These are phyloP conservation scores for Vachellia collinsii DNA, from an alignment of 306 rosid species.

Conservation along the genomic window DNA sequence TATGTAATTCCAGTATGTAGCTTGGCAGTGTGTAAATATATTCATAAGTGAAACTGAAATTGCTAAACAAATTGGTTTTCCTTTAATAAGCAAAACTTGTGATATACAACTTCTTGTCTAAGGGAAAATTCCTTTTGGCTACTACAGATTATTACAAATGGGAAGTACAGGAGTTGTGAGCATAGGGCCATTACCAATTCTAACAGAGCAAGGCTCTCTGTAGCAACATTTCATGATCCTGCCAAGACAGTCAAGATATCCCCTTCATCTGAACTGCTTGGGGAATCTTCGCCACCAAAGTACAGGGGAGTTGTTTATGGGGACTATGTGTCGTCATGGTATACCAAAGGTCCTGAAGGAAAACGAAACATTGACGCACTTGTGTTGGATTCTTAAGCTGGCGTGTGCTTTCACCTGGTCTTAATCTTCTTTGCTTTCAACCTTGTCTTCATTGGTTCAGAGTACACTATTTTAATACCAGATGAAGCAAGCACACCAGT, in stretches of 20 bases:
- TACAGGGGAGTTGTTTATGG: conserved; percentile 75
- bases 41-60: background rate
- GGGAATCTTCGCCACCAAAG: conserved; percentile 56
- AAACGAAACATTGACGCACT: conserved; percentile 79
- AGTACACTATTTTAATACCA: background rate
- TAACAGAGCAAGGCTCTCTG: conserved; percentile 67
- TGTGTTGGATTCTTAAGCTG: conserved; percentile 43
- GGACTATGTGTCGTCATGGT: conserved; percentile 75
- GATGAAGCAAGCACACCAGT: background rate
- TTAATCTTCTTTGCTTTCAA: background rate
- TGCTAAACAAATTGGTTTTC: conserved; percentile 15
- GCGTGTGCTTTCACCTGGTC: background rate
- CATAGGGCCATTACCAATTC: conserved; percentile 85
- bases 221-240: conserved; percentile 93
- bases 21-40: background rate
- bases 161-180: conserved; percentile 73
- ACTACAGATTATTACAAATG: conserved; percentile 83
- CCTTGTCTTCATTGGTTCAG: background rate
- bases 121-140: conserved; percentile 12
- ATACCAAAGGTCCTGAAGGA: conserved; percentile 86
- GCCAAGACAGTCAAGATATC: conserved; percentile 66
- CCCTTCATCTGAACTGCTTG: conserved; percentile 66
- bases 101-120: conserved; percentile 15
- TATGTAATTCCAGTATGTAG: conserved; percentile 25
- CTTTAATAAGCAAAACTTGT: conserved; percentile 1